Evolutionary conservation across 2,329 filamentous ascomycete species (phyloP).

Genomic region (Sarocladium strictum): DNA sequence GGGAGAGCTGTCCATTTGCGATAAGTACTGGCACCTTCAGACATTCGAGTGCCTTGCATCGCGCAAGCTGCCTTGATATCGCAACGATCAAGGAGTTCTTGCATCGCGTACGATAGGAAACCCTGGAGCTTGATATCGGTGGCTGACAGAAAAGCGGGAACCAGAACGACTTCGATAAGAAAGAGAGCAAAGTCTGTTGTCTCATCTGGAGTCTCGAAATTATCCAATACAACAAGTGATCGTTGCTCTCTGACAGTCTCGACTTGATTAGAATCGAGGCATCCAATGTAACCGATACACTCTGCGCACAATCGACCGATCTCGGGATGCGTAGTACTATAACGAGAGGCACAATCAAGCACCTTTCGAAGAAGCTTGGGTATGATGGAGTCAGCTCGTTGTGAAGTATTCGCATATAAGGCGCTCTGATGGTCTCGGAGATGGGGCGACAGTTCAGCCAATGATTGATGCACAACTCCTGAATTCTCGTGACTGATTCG

Average conservation of each 20-base stretch:
- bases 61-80: slow-evolving; percentile 58
- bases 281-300: slow-evolving; percentile 84
- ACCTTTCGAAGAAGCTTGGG: slow-evolving; percentile 67
- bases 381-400: slow-evolving; percentile 73
- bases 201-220: slow-evolving; percentile 74
- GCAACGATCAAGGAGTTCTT: slow-evolving; percentile 76
- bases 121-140: slow-evolving; percentile 85
- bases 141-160: slow-evolving; percentile 85
- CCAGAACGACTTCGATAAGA: slow-evolving; percentile 78
- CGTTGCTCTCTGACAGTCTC: slow-evolving; percentile 73
- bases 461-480: slow-evolving; percentile 74
- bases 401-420: slow-evolving; percentile 71
- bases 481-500: slow-evolving; percentile 79
- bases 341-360: slow-evolving; percentile 79
- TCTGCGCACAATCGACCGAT: slow-evolving; percentile 71
- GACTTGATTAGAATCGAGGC: slow-evolving; percentile 83
- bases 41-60: slow-evolving; percentile 30
- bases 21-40: slow-evolving; percentile 54
- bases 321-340: slow-evolving; percentile 59
- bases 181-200: slow-evolving; percentile 81
- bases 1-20: slow-evolving; percentile 74
- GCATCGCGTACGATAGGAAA: slow-evolving; percentile 90
- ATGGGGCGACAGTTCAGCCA: slow-evolving; percentile 71
- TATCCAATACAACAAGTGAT: slow-evolving; percentile 80
- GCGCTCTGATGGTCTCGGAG: slow-evolving; percentile 68